Percentiles rank a stretch among this genome's conserved stretches.
Conservation (phyloP, 352 stramenopile species). For the Phytophthora uliginosa region DNA sequence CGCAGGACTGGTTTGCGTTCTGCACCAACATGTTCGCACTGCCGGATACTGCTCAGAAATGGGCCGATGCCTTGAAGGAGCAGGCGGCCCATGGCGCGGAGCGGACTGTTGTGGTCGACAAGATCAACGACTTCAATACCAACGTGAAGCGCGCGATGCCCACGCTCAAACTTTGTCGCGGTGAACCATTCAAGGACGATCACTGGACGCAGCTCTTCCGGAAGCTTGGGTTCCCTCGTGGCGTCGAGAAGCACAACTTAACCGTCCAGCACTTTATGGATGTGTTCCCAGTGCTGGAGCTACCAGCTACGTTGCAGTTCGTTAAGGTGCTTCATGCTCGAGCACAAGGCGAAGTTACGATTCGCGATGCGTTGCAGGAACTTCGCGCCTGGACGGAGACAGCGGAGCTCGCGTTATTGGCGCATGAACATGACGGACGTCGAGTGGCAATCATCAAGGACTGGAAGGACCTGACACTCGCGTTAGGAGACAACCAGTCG, state of each 20-base stretch:
- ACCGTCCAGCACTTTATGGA: conserved; percentile 94
- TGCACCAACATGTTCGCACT: conserved; percentile 94
- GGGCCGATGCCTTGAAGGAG: conserved; percentile 90
- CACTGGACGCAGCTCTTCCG: conserved; percentile 96
- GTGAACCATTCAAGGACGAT: conserved; percentile 97
- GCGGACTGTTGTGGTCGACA: conserved; percentile 73
- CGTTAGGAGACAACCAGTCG: conserved; percentile 96
- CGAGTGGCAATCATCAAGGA: conserved; percentile 95
- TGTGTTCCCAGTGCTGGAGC: conserved; percentile 77
- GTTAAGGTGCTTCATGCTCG: conserved; percentile 94
- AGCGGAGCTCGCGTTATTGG: conserved; percentile 89
- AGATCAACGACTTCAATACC: conserved; percentile 83
- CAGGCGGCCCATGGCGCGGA: conserved; percentile 49
- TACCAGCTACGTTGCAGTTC: conserved; percentile 91
- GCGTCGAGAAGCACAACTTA: conserved; percentile 90
- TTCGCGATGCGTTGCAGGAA: conserved; percentile 95
- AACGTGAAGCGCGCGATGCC: conserved; percentile 92
- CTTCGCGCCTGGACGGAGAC: conserved; percentile 95
- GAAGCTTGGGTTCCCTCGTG: conserved; percentile 91
- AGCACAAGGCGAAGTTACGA: conserved; percentile 95
- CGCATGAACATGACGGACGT: conserved; percentile 85
- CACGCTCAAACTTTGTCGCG: conserved; percentile 94
- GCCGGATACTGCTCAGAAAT: conserved; percentile 93
- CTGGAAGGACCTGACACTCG: conserved; percentile 96
- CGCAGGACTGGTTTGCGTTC: conserved; percentile 96